Conservation (phyloP, 257 asterid species). For the Solanum pinnatisectum region DNA sequence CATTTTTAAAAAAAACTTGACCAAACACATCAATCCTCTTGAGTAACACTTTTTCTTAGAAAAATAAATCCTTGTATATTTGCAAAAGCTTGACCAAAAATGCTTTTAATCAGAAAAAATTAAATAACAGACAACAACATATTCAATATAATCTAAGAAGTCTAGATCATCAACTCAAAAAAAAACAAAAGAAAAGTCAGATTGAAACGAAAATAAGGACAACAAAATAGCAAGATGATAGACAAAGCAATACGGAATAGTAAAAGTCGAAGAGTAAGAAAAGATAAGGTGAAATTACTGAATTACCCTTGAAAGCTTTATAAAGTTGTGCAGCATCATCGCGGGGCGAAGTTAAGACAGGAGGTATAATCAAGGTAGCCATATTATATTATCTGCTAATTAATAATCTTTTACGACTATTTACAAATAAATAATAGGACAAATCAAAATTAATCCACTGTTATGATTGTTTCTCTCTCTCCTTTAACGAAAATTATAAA, state of each 20-base stretch:
- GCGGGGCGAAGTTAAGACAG: constrained; percentile 65
- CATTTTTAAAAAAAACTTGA: too few relatives aligned
- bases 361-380: constrained; percentile 64
- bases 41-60: neutral
- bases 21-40: neutral
- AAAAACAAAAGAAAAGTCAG: neutral
- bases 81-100: neutral
- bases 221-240: neutral
- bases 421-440: neutral
- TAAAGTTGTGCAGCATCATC: constrained; percentile 76
- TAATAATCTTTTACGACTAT: neutral
- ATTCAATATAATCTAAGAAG: neutral
- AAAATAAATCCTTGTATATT: neutral
- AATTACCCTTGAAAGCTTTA: constrained; percentile 84
- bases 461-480: neutral
- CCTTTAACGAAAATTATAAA: neutral
- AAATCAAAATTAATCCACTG: neutral
- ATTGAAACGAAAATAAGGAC: neutral
- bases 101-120: neutral
- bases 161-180: neutral
- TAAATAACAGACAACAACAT: neutral
- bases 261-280: neutral
- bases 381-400: neutral
- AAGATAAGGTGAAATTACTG: neutral
- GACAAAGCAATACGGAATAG: neutral